Percentiles rank a stretch among this genome's conserved stretches.
These are phyloP conservation scores for Bruguiera hainesii DNA, from an alignment of 441 rosid species.

Conservation along the genomic window DNA sequence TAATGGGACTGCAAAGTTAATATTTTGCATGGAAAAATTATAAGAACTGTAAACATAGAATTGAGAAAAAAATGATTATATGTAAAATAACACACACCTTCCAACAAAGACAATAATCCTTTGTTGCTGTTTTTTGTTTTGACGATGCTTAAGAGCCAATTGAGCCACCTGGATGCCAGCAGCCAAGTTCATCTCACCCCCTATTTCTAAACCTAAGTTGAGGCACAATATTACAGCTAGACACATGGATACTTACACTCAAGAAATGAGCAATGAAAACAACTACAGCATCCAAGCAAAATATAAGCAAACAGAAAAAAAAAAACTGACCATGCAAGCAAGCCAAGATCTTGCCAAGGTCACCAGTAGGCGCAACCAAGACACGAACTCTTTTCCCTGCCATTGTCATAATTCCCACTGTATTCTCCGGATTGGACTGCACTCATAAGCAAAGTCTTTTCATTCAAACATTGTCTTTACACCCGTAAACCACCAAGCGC, in stretches of 20 bases:
- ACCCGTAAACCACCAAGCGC: neutral
- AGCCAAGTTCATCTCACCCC: constrained; percentile 82
- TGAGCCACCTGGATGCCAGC: constrained; percentile 85
- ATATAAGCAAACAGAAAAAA: too few relatives aligned
- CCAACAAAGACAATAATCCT: constrained; percentile 87
- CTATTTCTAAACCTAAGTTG: constrained; percentile 63
- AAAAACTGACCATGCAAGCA: constrained; percentile 67
- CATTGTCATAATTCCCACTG: constrained; percentile 81
- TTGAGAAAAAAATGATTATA: neutral
- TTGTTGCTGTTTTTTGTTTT: constrained; percentile 85
- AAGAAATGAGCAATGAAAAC: neutral
- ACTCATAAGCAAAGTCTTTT: constrained; percentile 9
- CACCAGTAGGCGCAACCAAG: constrained; percentile 83
- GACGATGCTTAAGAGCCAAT: constrained; percentile 90
- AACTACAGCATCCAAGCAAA: neutral
- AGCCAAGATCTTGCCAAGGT: constrained; percentile 83
- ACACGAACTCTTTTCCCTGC: constrained; percentile 90
- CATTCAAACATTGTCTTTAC: constrained; percentile 3
- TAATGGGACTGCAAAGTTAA: constrained; percentile 50
- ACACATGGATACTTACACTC: too few relatives aligned
- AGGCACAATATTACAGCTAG: too few relatives aligned
- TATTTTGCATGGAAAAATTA: neutral
- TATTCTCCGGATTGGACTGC: constrained; percentile 94
- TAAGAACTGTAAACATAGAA: neutral
- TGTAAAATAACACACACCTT: constrained; percentile 39